Percentiles rank a stretch among this genome's conserved stretches.
Conservation (phyloP, 2,329 filamentous ascomycete genomes). For the Fusarium graminum region DNA sequence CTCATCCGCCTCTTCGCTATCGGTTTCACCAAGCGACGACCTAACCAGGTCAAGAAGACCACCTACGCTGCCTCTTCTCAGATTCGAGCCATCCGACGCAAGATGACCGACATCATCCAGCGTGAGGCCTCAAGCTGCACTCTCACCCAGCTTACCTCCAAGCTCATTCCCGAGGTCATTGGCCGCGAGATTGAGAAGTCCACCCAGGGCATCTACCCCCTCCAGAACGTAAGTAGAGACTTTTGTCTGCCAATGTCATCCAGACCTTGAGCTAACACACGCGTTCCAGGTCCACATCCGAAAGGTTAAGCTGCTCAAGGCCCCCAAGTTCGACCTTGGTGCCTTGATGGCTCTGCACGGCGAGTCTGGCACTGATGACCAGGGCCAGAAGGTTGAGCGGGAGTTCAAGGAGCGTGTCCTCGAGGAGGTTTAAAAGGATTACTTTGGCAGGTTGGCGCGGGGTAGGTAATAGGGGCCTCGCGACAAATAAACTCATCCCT, state of each 20-base stretch:
- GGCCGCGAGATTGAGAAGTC: constrained; percentile 99
- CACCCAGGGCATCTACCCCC: constrained; percentile 98
- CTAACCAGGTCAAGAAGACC: constrained; percentile 99
- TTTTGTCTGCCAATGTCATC: neutral
- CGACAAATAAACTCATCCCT: constrained; percentile 53
- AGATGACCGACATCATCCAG: constrained; percentile 99
- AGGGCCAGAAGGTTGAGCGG: constrained; percentile 97
- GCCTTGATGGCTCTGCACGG: constrained; percentile 96
- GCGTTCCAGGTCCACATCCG: constrained; percentile 90
- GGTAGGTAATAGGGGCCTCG: constrained; percentile 52
- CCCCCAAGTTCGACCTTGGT: constrained; percentile 98
- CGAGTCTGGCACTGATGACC: constrained; percentile 95
- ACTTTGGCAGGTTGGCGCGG: constrained; percentile 51
- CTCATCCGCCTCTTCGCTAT: constrained; percentile 99
- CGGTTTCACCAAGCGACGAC: constrained; percentile 98
- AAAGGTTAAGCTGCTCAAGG: constrained; percentile 99
- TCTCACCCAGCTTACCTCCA: constrained; percentile 94
- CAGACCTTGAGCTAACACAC: constrained; percentile 14
- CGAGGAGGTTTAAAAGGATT: constrained; percentile 83
- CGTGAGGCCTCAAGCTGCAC: constrained; percentile 96
- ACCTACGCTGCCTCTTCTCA: constrained; percentile 98
- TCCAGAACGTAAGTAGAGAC: constrained; percentile 85
- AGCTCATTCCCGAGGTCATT: constrained; percentile 99
- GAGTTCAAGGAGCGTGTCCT: constrained; percentile 99
- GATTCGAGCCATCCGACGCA: constrained; percentile 97